phyloP scores from a whole-genome alignment of 108 stramenopile species.

The Fragilariopsis cylindrus region DNA sequence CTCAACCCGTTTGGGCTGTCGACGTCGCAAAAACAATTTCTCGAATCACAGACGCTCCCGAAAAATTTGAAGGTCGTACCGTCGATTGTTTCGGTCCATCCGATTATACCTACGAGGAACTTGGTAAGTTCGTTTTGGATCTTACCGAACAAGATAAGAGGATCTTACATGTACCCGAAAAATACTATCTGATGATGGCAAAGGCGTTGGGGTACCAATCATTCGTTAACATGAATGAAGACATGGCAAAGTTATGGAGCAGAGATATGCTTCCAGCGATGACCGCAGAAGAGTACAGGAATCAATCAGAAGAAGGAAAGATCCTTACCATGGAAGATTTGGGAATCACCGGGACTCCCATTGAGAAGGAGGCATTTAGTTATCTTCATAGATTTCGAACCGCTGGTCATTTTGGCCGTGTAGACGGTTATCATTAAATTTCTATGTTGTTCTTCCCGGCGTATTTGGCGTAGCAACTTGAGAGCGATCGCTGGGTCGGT shows the following conservation, averaged over 20 bases:
- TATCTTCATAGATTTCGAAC: slow-evolving; percentile 87
- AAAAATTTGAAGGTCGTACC: slow-evolving; percentile 81
- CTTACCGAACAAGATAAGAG: slow-evolving; percentile 66
- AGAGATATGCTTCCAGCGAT: slow-evolving; percentile 80
- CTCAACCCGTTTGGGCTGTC: slow-evolving; percentile 93
- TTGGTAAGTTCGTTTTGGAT: slow-evolving; percentile 92
- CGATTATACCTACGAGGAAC: slow-evolving; percentile 91
- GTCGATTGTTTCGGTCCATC: slow-evolving; percentile 92
- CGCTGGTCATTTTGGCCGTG: slow-evolving; percentile 89
- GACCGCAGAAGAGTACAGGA: slow-evolving; percentile 61
- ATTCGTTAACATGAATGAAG: slow-evolving; percentile 71
- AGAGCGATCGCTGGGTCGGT: no score
- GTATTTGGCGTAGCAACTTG: no score
- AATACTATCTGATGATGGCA: slow-evolving; percentile 51
- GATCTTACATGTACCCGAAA: slow-evolving; percentile 63
- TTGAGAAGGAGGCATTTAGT: slow-evolving; percentile 88
- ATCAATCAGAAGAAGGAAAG: slow-evolving; percentile 44
- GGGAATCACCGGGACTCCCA: slow-evolving; percentile 73
- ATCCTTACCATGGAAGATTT: slow-evolving; percentile 86
- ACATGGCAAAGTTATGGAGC: slow-evolving; percentile 72
- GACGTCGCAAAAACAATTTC: slow-evolving; percentile 91
- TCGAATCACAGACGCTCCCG: slow-evolving; percentile 70
- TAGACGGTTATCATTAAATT: slow-evolving; percentile 82
- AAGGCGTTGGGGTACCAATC: slow-evolving; percentile 59
- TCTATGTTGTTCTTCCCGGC: neutral